Percentiles rank a stretch among this genome's conserved stretches.
Evolutionary conservation across 345 rosid genomes (phyloP).

Genomic region (Syzygium aqueum): DNA sequence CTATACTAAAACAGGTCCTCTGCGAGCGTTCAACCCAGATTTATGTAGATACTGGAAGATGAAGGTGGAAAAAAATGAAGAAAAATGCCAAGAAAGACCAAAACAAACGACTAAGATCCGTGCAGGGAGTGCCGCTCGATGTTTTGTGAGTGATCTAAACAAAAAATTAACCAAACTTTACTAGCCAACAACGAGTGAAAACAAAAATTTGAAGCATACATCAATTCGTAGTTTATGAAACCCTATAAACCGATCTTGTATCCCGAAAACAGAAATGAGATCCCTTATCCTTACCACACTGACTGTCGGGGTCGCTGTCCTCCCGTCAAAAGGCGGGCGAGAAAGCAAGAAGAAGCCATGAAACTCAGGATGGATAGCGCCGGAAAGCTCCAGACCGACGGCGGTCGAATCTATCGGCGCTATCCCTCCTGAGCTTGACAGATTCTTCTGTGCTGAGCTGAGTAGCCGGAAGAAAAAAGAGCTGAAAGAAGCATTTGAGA

Average conservation of each 20-base stretch:
- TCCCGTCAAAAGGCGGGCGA: neutral
- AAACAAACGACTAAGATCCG: neutral
- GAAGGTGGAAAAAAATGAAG: neutral
- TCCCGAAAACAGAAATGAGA: neutral
- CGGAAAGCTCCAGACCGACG: neutral
- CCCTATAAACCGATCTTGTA: neutral
- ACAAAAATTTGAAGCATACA: neutral
- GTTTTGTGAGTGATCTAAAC: neutral
- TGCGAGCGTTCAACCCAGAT: neutral
- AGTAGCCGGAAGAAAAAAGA: neutral
- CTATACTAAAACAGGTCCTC: neutral
- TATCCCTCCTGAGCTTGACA: conserved; percentile 45
- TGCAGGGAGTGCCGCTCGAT: neutral
- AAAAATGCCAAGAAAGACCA: neutral
- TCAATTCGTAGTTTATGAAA: neutral
- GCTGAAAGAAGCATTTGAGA: neutral
- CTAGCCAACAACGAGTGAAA: neutral
- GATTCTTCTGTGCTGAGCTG: conserved; percentile 7
- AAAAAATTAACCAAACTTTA: neutral
- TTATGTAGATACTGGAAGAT: neutral
- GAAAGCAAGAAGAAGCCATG: conserved; percentile 7
- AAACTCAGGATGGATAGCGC: conserved; percentile 35
- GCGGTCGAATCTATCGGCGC: conserved; percentile 12
- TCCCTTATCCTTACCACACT: neutral
- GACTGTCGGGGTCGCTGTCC: neutral